Evolutionary conservation across 176 grass and related monocot species (phyloP).

Genomic region (Zoysia japonica): DNA sequence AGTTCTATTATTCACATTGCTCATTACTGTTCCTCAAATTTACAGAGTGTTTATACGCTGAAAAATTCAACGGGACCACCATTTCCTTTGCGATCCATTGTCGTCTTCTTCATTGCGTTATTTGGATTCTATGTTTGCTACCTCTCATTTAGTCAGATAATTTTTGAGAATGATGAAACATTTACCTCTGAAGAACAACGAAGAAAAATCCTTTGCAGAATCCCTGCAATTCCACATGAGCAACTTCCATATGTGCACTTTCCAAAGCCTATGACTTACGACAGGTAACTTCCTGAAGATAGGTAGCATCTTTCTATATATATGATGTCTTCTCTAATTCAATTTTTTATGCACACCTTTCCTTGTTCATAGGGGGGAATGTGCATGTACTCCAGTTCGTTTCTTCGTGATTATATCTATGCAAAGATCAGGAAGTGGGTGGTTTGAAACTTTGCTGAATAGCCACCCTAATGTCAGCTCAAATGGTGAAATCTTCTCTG

Average conservation of each 20-base stretch:
- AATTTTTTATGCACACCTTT: slow-evolving; percentile 1
- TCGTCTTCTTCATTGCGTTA: slow-evolving; percentile 65
- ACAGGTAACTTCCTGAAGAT: slow-evolving; percentile 43
- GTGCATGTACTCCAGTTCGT: slow-evolving; percentile 67
- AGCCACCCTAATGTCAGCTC: slow-evolving; percentile 95
- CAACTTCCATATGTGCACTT: slow-evolving; percentile 68
- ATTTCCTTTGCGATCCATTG: slow-evolving; percentile 53
- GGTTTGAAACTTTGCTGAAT: slow-evolving; percentile 96
- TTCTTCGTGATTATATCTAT: slow-evolving; percentile 84
- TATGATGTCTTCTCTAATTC: neutral
- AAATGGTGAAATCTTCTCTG: slow-evolving; percentile 84
- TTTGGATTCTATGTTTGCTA: slow-evolving; percentile 81
- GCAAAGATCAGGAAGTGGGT: slow-evolving; percentile 97
- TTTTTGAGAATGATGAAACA: slow-evolving; percentile 46
- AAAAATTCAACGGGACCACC: slow-evolving; percentile 61
- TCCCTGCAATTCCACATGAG: slow-evolving; percentile 37
- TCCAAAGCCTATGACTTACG: slow-evolving; percentile 68
- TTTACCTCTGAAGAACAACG: slow-evolving; percentile 1
- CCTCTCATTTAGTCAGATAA: slow-evolving; percentile 67
- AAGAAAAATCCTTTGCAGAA: slow-evolving; percentile 40
- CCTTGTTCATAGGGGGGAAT: slow-evolving; percentile 51
- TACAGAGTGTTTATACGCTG: slow-evolving; percentile 56
- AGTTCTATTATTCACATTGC: slow-evolving; percentile 12
- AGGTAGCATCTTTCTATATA: neutral
- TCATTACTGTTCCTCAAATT: slow-evolving; percentile 17